Evolutionary conservation across 139 green algal genomes (phyloP), one percentile per base, ranked within the genome.

Genomic region (Chlorella sp.): DNA sequence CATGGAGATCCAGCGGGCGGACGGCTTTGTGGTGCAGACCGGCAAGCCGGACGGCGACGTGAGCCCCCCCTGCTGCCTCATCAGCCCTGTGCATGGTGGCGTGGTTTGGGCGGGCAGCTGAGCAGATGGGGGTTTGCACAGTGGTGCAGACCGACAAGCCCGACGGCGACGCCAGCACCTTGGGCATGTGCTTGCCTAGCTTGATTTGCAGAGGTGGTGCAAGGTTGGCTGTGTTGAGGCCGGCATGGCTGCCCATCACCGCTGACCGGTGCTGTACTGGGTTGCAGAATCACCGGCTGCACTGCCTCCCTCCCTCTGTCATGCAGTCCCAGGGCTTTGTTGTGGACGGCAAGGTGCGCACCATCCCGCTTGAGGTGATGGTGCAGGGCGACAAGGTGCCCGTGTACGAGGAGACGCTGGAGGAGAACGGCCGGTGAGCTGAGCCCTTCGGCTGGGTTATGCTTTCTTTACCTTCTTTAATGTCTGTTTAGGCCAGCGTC

Each of bases 21-120:
- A 99, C 80, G 97, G 97, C 56, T 98, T 99, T 86, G 96, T 99
- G 73, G 97, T 99, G 83, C 97, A 99, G 90, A 98, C 94, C 8
- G 97, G 97, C 68, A 92, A 99, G 77, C 97, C 97, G 3, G 91
- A 93, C 8, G 85, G 62, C 65, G 64, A 88, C 43, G 89, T 87
- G 76, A 88, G 85, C 72, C 2, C 0, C 19, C 30, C 14, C 32
- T 38, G 70, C 38, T 60, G 51, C 51, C 17, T 14, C 51, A 17
- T 17, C 14, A 17, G 16, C 14, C 17, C 16, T 17, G 51, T 67
- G 58, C 58, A 8, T 17, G 58, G 9, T 67, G 58, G 20, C 58
- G 16, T 17, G 20, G 58, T 3, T 8, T 11, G 46, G 46, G 46
- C 46, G 46, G 46, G n/a, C n/a, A n/a, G n/a, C n/a, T n/a, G n/a